Evolutionary conservation across 176 grass and related monocot genomes (phyloP), one percentile per base, ranked within the genome.

Genomic region (Phoenix roebelenii): DNA sequence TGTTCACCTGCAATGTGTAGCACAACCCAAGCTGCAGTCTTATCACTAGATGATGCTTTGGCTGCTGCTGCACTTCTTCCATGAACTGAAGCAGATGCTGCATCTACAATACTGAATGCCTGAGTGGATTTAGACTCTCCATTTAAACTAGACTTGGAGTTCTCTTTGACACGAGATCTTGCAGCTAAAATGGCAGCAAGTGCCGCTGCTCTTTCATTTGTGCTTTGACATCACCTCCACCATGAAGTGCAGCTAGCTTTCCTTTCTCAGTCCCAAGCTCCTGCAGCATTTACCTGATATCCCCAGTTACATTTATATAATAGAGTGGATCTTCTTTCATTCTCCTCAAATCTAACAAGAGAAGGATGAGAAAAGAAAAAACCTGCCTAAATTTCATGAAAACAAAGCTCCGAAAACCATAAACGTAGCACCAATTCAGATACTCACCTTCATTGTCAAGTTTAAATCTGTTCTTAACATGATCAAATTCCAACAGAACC

Each of bases 21-120:
- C 61, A 83, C 83, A 65, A 96, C 90, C 77, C 86, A 80, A 61
- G 91, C 91, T 79, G 86, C 82, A 3, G 80, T 90, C 77, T 96
- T 96, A 61, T 90, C 86, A 77, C 66, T 76, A 79, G 86, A 72
- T 52, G 80, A 75, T 81, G 77, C 78, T 72, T 90, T 95, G 35
- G 91, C 91, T 48, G 91, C 85, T 59, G 77, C 91, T 70, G 91
- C 86, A 49, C 91, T 95, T 22, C 91, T 80, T 18, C 86, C 91
- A 68, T 89, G 86, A 71, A 95, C 91, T 74, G 91, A 85, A 80
- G 91, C 86, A 52, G 91, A 95, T 71, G 91, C 91, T 71, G 80
- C 91, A 89, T 96, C 91, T n/a, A 90, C 91, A 20, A 96, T 86
- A 81, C 91, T 96, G 60, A 96, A 96, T 64, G 75, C 10, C 68